These are phyloP conservation scores for Aspergillus fischeri DNA, from an alignment of 2,329 filamentous ascomycete genomes.

Conservation along the genomic window DNA sequence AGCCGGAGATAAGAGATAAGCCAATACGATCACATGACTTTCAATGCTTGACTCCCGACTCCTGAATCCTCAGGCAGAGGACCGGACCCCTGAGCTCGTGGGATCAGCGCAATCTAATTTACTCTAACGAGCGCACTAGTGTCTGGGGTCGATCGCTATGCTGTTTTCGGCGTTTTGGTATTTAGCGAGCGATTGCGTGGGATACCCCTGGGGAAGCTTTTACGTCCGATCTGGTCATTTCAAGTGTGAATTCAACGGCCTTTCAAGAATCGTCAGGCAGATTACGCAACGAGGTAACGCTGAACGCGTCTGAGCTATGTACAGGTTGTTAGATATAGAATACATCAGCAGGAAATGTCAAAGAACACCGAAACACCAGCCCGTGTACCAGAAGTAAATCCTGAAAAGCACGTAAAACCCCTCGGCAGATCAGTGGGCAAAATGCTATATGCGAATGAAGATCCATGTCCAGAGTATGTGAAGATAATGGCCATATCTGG, in stretches of 20 bases:
- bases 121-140: background rate
- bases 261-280: background rate
- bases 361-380: background rate
- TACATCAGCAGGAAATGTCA: background rate
- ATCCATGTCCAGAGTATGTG: background rate
- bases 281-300: background rate
- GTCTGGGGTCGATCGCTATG: background rate
- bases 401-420: background rate
- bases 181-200: background rate
- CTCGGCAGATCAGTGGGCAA: background rate
- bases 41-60: background rate
- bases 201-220: background rate
- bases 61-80: background rate
- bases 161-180: no score
- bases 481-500: background rate
- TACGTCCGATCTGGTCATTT: background rate
- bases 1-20: slow-evolving; percentile 27
- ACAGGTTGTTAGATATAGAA: background rate
- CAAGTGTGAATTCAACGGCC: background rate
- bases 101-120: background rate
- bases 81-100: background rate
- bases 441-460: background rate
- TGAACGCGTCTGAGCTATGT: background rate
- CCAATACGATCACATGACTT: background rate
- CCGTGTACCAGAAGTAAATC: background rate